Conservation (phyloP, 192 early-diverging fungal genomes). For the Backusella circina region DNA sequence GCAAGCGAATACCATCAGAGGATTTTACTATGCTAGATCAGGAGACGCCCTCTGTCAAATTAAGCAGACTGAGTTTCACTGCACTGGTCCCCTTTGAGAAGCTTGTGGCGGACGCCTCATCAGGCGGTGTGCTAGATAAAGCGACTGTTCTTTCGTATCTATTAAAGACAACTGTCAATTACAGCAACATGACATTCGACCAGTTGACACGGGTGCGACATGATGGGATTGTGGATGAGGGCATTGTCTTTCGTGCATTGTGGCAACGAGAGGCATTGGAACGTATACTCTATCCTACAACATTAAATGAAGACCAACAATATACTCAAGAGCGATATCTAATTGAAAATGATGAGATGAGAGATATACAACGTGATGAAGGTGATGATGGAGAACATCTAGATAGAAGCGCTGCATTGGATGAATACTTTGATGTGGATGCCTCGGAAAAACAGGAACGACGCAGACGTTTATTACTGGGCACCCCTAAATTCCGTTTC, state of each 20-base stretch:
- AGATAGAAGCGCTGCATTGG: constrained; percentile 19
- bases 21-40: not conserved
- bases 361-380: not conserved
- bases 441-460: constrained; percentile 10
- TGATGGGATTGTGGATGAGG: constrained; percentile 32
- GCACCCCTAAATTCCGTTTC: constrained; percentile 25
- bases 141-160: constrained; percentile 25
- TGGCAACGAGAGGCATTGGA: constrained; percentile 36
- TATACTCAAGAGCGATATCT: not conserved
- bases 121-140: constrained; percentile 28
- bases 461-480: constrained; percentile 17
- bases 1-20: constrained; percentile 27
- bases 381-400: not conserved
- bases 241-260: constrained; percentile 28
- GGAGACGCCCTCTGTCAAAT: not conserved
- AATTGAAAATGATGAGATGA: not conserved
- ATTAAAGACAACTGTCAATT: constrained; percentile 24
- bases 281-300: constrained; percentile 22
- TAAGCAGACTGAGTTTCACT: constrained; percentile 17
- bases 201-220: constrained; percentile 26
- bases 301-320: not conserved
- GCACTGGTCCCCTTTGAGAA: constrained; percentile 29
- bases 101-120: constrained; percentile 23
- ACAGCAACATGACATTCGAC: constrained; percentile 37
- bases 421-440: constrained; percentile 37